Evolutionary conservation across 768 basidiomycete species (phyloP), one percentile per base, ranked within the genome.

Genomic region (Amanita fuliginea): DNA sequence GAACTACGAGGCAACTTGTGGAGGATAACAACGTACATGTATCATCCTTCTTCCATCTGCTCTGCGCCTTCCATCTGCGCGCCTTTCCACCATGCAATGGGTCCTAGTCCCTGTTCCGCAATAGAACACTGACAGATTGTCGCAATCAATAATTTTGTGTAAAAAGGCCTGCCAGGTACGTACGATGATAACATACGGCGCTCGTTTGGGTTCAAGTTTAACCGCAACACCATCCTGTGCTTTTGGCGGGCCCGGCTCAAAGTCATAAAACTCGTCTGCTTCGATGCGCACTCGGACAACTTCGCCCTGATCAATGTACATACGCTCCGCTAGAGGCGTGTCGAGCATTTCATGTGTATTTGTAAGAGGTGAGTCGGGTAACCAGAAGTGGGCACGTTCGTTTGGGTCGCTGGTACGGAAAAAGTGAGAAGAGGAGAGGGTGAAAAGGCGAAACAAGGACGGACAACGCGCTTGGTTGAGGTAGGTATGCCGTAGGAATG

Each of bases 301-400:
- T 55, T 88, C 87, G 35, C 80, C 77, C 49, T 77, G 72, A 62
- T 89, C 86, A 53, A 91, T 81, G 62, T 88, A 92, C 80, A 89
- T 85, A 4, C 87, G 75, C 24, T 80, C 78, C 4, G 73, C 50
- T 0, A 75, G 64, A 0, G 81, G 71, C 0, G 83, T 81, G 59
- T 88, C 84, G 36, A 91, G 76, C 18, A 90, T 73, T 39, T 82
- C 80, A 52, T 77, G 74, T 3, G 75, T 67, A 5, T 72, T 64
- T 2, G 72, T 75, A 2, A 73, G 66, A 44, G 76, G 70, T 0
- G 75, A 72, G 46, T 77, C 76, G 10, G 86, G 81, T 5, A 89
- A 65, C 87, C 87, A 90, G 69, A 90, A 91, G 60, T 86, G 79
- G 1, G 83, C 79, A 30, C 85, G 83, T 62, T 90, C 84, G 59